Conservation (phyloP, 495 filamentous ascomycete genomes). For the Aspergillus ellipticus region DNA sequence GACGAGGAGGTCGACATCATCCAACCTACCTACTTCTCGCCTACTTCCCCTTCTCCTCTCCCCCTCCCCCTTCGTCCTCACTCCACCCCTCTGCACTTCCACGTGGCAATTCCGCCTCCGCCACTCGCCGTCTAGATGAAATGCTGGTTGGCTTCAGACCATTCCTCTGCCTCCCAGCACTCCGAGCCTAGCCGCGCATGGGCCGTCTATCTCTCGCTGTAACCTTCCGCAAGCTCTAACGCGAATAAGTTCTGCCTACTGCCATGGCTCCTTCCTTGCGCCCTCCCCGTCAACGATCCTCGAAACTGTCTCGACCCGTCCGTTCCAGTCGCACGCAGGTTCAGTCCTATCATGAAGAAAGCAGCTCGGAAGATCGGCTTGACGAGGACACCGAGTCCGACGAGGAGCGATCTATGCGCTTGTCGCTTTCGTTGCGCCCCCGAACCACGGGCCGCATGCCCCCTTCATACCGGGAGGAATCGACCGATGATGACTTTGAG, state of each 20-base stretch:
- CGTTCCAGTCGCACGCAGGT: conserved; percentile 38
- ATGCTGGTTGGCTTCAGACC: not conserved
- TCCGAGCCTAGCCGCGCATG: not conserved
- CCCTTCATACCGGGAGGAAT: conserved; percentile 44
- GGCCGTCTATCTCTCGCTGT: not conserved
- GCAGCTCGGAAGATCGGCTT: conserved; percentile 26
- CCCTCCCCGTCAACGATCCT: conserved; percentile 17
- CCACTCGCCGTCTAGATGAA: not conserved
- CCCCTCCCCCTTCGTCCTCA: not conserved
- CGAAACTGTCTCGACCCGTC: conserved; percentile 30
- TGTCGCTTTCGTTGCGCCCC: conserved; percentile 34
- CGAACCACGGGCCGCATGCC: conserved; percentile 29
- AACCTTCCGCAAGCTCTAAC: not conserved
- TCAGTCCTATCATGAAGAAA: conserved; percentile 41
- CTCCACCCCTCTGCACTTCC: not conserved
- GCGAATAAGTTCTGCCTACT: not conserved
- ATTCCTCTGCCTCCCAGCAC: not conserved
- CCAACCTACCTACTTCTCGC: not conserved
- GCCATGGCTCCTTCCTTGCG: conserved; percentile 27
- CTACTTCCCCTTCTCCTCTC: not conserved
- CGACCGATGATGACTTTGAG: conserved; percentile 32
- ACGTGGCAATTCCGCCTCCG: not conserved
- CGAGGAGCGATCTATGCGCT: conserved; percentile 6
- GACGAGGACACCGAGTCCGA: conserved; percentile 15
- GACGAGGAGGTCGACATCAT: conserved; percentile 6